Base-by-base conservation (phyloP, 805 yeast species). In the Brettanomyces naardenensis region DNA sequence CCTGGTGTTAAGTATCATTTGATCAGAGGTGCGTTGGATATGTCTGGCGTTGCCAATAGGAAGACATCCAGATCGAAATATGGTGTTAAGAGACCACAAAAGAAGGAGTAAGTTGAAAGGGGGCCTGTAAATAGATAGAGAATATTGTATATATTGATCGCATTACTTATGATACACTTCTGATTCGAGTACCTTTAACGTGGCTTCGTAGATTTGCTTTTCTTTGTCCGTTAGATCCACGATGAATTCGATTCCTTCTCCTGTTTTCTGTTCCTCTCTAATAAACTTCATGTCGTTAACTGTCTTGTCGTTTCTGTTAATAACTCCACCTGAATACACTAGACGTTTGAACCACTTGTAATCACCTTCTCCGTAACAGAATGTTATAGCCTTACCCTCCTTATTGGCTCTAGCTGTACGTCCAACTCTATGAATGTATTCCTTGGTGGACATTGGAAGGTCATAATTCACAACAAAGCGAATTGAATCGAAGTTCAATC, bases 1-100 rank as follows among this genome's bases (percentile, higher is more conserved):
- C 98, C 98, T 19, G 99, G 99, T 73, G 96, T 92, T 35, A 89
- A 87, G 59, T 92, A 92, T 62, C 92, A 85, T 63, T 69, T 87
- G 49, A 83, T 92, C 17, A 78, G 99, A 67, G 99, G 98, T 35
- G 85, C 88, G 6, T 75, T 80, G 56, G 98, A 90, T 67, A 69
- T 92, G 54, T 82, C 88, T 35, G 97, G 97, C 36, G 98, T 92
- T 23, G 96, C 95, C 27, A 87, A 88, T 56, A 78, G 97, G 65
- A 71, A 78, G 35, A 80, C 94, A 5, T 80, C 95, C 13, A 78
- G 99, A 59, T 81, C 95, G 30, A 87, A 84, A 60, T 92, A 90
- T 53, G 99, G 99, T 41, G 95, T 82, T 35, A 88, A 90, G 69
- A 82, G 74, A 56, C 90, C 92, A 17, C 70, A 75, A 34, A 67